Conservation (phyloP, 495 filamentous ascomycete genomes). For the Acidomyces sp. region DNA sequence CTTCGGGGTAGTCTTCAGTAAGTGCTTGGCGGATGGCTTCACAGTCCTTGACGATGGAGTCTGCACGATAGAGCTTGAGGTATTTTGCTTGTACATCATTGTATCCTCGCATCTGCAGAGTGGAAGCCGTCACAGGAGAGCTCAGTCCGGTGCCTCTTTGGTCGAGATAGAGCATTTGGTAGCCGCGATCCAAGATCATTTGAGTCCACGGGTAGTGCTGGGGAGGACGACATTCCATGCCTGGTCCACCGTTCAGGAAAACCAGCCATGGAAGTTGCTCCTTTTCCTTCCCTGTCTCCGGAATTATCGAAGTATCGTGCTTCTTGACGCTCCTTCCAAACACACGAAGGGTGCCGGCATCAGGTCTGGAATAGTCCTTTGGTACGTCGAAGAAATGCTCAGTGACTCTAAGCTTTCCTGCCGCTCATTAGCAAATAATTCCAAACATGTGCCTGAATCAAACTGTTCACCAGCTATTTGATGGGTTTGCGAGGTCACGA, state of each 20-base stretch:
- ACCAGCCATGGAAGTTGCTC: slow-evolving; percentile 43
- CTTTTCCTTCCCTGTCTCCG: slow-evolving; percentile 24
- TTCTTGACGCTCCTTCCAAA: slow-evolving; percentile 63
- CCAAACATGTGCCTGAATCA: too few species aligned
- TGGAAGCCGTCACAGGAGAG: slow-evolving; percentile 58
- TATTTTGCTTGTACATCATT: slow-evolving; percentile 59
- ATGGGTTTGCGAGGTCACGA: slow-evolving; percentile 27
- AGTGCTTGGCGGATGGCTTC: slow-evolving; percentile 70
- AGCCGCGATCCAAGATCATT: slow-evolving; percentile 64
- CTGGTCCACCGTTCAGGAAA: slow-evolving; percentile 51
- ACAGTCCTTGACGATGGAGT: slow-evolving; percentile 73
- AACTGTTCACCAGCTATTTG: slow-evolving; percentile 26
- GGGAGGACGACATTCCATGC: slow-evolving; percentile 58
- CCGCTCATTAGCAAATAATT: too few species aligned
- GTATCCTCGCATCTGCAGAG: slow-evolving; percentile 50
- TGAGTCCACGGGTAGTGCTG: slow-evolving; percentile 56
- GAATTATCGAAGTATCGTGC: slow-evolving; percentile 47
- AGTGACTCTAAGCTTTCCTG: slow-evolving; percentile 61
- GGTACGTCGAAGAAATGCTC: slow-evolving; percentile 83
- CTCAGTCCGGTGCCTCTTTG: slow-evolving; percentile 82
- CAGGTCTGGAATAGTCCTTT: slow-evolving; percentile 54
- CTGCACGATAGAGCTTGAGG: slow-evolving; percentile 75
- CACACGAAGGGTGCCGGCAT: slow-evolving; percentile 47
- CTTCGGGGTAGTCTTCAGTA: slow-evolving; percentile 52
- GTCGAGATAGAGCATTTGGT: slow-evolving; percentile 73